Evolutionary conservation across 768 basidiomycete genomes (phyloP).

Genomic region (Phaffia tasmanica): DNA sequence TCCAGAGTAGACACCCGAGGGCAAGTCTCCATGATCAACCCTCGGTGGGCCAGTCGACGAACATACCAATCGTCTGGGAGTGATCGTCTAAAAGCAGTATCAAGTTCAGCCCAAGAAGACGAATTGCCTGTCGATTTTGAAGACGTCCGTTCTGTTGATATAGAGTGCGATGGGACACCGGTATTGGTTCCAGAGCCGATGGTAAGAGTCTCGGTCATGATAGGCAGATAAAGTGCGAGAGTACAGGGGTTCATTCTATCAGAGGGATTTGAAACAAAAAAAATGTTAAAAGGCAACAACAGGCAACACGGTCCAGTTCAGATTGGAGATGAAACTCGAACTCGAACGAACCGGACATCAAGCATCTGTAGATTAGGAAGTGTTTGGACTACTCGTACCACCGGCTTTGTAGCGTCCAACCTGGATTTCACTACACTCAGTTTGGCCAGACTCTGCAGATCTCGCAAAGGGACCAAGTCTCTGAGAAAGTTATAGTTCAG

Average conservation of each 20-base stretch:
- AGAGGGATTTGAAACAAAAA: not conserved
- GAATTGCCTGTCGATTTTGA: not conserved
- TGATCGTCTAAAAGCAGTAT: conserved; percentile 73
- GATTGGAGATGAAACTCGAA: not conserved
- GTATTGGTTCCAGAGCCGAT: conserved; percentile 3
- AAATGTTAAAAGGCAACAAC: not conserved
- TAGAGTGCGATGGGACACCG: conserved; percentile 3
- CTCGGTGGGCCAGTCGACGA: conserved; percentile 78
- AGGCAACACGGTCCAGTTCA: not conserved
- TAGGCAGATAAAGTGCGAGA: conserved; percentile 85
- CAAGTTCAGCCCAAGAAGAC: conserved; percentile 58
- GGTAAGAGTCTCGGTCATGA: conserved; percentile 55
- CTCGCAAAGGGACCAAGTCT: conserved; percentile 47
- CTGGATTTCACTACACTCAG: conserved; percentile 72
- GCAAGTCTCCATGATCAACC: conserved; percentile 71
- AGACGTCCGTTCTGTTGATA: conserved; percentile 4
- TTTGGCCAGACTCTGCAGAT: conserved; percentile 62
- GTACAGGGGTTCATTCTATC: conserved; percentile 88
- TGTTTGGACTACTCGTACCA: conserved; percentile 59
- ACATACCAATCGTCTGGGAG: conserved; percentile 81
- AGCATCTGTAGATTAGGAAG: conserved; percentile 76
- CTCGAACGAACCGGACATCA: conserved; percentile 58
- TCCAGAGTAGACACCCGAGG: conserved; percentile 60
- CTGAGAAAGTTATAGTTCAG: conserved; percentile 89
- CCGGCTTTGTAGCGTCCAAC: conserved; percentile 58